Percentiles rank a stretch among this genome's conserved stretches.
phyloP scores from a whole-genome alignment of 306 rosid genomes.

The Dryas alaskensis region DNA sequence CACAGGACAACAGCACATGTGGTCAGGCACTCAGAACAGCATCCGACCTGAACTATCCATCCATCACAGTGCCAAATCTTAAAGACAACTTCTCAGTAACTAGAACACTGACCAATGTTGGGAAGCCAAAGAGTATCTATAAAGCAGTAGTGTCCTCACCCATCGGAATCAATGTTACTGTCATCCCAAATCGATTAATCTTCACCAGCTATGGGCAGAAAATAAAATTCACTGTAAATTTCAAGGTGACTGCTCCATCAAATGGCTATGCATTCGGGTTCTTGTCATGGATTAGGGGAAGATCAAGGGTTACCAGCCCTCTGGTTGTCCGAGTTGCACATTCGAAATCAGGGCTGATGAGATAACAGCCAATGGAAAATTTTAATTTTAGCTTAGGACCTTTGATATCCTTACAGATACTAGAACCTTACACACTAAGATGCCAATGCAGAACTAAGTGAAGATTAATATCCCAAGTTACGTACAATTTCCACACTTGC shows the following conservation, averaged over 20 bases:
- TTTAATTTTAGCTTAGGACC: conserved; percentile 32
- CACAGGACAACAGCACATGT: conserved; percentile 69
- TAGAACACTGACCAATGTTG: conserved; percentile 67
- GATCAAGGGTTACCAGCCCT: conserved; percentile 56
- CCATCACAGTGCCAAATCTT: conserved; percentile 66
- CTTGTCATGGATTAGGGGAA: conserved; percentile 55
- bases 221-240: conserved; percentile 52
- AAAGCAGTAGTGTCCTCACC: conserved; percentile 51
- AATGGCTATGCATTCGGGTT: conserved; percentile 67
- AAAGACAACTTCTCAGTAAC: conserved; percentile 47
- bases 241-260: conserved; percentile 53
- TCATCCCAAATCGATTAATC: conserved; percentile 50
- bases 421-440: conserved; percentile 14
- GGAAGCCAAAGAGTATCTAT: conserved; percentile 52
- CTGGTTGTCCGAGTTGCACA: conserved; percentile 51
- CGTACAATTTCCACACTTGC: not conserved
- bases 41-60: conserved; percentile 66
- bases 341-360: conserved; percentile 42
- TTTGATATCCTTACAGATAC: conserved; percentile 20
- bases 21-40: conserved; percentile 44
- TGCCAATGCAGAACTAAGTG: conserved; percentile 14
- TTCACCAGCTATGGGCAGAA: conserved; percentile 56
- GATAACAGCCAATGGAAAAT: conserved; percentile 31
- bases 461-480: conserved; percentile 1
- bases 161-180: conserved; percentile 60